Evolutionary conservation across 1,139 yeast genomes (phyloP), one percentile per base, ranked within the genome.

Genomic region (Protomyces gravidus): DNA sequence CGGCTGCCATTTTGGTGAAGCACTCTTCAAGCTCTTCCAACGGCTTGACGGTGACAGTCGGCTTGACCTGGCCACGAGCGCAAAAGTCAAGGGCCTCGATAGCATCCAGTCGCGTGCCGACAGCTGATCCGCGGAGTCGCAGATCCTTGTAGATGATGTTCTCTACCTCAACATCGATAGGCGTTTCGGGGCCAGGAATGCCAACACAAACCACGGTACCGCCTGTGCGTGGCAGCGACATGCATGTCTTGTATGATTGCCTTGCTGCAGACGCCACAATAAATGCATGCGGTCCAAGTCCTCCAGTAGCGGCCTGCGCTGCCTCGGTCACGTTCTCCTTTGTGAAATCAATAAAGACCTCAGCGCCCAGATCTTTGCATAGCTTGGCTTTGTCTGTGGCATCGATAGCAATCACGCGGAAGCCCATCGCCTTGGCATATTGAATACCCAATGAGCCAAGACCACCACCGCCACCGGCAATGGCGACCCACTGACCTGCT

Each of bases 391-490:
- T 55, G 60, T 85, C 64, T 69, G 89, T 89, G 56, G 64, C 63
- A 68, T 86, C 94, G 67, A 86, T 84, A 67, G 83, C 92, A 60
- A 86, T 64, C 61, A 85, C 89, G 71, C 90, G 79, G 73, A 76
- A 79, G 67, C 94, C 94, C 88, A 86, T 83, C 63, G 89, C 90
- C 72, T 77, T 80, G 63, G 90, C 94, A 75, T 84, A 86, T 74
- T 86, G 92, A 68, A 86, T 78, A 62, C 90, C 92, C 64, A 86
- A 76, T 55, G 89, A 80, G 64, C 95, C 95, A 68, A 86, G 79
- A 68, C 94, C 95, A 73, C 95, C 90, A 70, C 84, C 88, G 61
- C 90, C 92, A 74, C 95, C 94, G 63, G 88, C 81, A 68, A 86
- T 77, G 66, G 86, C 85, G 62, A 85, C 88, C 89, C 89, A 85